Evolutionary conservation across 441 rosid species (phyloP), one percentile per base, ranked within the genome.

Genomic region (Gossypium schwendimanii): DNA sequence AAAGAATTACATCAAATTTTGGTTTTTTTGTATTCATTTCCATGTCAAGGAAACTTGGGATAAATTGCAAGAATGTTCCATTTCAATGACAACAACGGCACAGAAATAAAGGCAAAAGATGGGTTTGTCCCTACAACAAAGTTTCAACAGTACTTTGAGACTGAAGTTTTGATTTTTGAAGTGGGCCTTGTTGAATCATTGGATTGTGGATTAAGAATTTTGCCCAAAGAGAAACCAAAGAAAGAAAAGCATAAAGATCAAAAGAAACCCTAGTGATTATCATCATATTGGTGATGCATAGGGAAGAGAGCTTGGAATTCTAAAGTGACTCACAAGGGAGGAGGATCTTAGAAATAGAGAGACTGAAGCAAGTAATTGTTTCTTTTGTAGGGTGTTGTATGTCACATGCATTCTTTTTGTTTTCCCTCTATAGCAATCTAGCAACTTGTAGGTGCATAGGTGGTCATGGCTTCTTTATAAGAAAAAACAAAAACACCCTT

Each of bases 261-360:
- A 84, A 85, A 81, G 86, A 79, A 88, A 81, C 84, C 81, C 80
- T 36, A 76, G 81, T n/a, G 71, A 73, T 73, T 72, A 8, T 64
- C 81, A 20, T 57, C 21, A 45, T 12, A 45, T 78, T 80, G 78
- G 84, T 73, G 84, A 63, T 81, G 84, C 86, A 82, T 87, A 72
- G 88, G 83, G 85, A 87, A 80, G 73, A 76, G 94, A 85, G 91
- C 87, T 87, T 82, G 79, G 87, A 86, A 85, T 84, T 81, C 87
- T 80, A 87, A 89, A 89, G 52, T 47, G 52, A 14, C 41, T 33
- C 41, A 33, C 41, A 33, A 1, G 9, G 1, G 52, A 47, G 52
- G 52, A 47, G 52, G 41, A 47, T 47, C 52, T 47, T 47, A 14
- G 52, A 47, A 47, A 47, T 47, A n/a, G 52, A 79, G 76, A 76